These are phyloP conservation scores for Aquilaria yunnanensis DNA, from an alignment of 345 rosid species.

Conservation along the genomic window DNA sequence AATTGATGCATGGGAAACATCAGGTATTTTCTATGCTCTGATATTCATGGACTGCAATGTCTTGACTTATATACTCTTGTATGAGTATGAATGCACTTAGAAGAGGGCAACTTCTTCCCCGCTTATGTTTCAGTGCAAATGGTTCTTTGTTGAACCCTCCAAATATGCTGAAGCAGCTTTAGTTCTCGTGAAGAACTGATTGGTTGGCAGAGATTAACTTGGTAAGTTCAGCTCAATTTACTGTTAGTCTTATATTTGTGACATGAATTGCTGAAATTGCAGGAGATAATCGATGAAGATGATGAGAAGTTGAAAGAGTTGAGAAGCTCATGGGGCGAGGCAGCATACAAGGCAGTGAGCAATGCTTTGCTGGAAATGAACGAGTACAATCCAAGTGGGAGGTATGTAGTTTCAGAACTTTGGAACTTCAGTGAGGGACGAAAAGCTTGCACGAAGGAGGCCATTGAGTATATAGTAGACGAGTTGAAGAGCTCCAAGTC, in stretches of 20 bases:
- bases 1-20: not conserved
- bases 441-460: conserved; percentile 19
- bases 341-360: conserved; percentile 12
- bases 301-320: conserved; percentile 13
- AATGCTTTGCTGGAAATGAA: conserved; percentile 21
- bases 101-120: not conserved
- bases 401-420: conserved; percentile 17
- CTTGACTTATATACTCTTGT: not conserved
- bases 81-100: not conserved
- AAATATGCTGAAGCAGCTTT: not conserved
- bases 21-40: conserved; percentile 6
- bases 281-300: conserved; percentile 15
- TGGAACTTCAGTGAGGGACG: conserved; percentile 20
- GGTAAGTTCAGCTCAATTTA: no score
- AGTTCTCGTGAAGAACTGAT: not conserved
- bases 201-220: not conserved
- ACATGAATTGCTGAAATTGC: not conserved
- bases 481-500: conserved; percentile 12
- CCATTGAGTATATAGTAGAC: conserved; percentile 7
- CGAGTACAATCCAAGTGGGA: conserved; percentile 24
- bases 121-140: not conserved
- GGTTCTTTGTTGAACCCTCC: not conserved
- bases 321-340: conserved; percentile 16
- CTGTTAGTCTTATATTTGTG: no score
- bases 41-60: not conserved